These are phyloP conservation scores for Pseudogymnoascus sp. DNA, from an alignment of 2,329 filamentous ascomycete genomes.

Conservation along the genomic window DNA sequence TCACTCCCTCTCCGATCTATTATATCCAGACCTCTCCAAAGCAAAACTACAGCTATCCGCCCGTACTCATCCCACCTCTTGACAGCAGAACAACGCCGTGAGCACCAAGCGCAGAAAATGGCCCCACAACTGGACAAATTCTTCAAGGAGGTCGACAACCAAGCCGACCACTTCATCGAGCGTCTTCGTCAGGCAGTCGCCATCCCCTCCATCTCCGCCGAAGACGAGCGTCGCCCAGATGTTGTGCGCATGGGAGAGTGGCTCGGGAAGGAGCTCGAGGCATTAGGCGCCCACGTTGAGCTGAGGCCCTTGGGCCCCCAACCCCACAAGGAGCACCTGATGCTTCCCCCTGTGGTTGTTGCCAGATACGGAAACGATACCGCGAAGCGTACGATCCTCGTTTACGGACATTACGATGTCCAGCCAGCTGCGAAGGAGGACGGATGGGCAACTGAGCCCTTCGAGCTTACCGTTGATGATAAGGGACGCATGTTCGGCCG, in stretches of 20 bases:
- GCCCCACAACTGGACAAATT: slow-evolving; percentile 77
- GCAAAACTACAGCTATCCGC: background rate
- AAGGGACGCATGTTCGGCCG: slow-evolving; percentile 95
- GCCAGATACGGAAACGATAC: slow-evolving; percentile 87
- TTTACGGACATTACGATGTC: slow-evolving; percentile 98
- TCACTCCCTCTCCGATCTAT: background rate
- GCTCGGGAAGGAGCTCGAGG: slow-evolving; percentile 73
- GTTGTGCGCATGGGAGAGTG: slow-evolving; percentile 96
- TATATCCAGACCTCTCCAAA: background rate
- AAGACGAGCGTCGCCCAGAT: slow-evolving; percentile 79
- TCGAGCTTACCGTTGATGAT: slow-evolving; percentile 76
- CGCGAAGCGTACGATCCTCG: slow-evolving; percentile 87
- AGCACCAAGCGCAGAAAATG: slow-evolving; percentile 60
- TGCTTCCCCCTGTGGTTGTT: slow-evolving; percentile 86
- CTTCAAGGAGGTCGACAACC: slow-evolving; percentile 83
- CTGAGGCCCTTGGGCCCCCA: slow-evolving; percentile 83
- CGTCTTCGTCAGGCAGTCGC: slow-evolving; percentile 86
- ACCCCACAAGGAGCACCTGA: slow-evolving; percentile 79
- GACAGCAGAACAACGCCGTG: slow-evolving; percentile 5
- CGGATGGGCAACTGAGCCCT: slow-evolving; percentile 93
- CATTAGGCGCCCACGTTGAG: slow-evolving; percentile 79
- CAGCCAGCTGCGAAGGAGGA: slow-evolving; percentile 90
- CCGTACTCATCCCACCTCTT: slow-evolving; percentile 7
- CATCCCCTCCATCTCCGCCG: slow-evolving; percentile 91
- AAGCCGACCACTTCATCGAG: slow-evolving; percentile 77